Evolutionary conservation across 106 monocot genomes (phyloP).

Genomic region (Acanthochlamys bracteata): DNA sequence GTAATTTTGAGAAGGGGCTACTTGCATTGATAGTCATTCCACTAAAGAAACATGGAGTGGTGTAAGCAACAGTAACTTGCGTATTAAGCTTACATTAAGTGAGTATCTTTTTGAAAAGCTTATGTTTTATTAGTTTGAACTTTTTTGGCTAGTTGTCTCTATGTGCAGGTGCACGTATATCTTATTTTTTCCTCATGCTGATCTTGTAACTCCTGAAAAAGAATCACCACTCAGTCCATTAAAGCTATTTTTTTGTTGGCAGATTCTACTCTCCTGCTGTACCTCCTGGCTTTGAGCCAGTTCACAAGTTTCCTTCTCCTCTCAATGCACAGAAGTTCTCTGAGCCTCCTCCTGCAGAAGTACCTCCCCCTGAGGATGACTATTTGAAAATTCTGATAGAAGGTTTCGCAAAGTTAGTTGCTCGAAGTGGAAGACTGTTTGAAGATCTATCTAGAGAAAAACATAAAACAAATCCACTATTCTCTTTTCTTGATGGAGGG

Average conservation of each 20-base stretch:
- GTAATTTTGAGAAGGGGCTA: too few relatives aligned
- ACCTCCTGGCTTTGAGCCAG: constrained; percentile 55
- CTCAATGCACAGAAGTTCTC: constrained; percentile 23
- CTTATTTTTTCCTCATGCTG: too few relatives aligned
- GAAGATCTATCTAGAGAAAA: constrained; percentile 91
- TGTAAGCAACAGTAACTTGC: too few relatives aligned
- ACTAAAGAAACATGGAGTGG: too few relatives aligned
- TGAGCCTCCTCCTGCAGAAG: constrained; percentile 64
- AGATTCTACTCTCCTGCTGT: constrained; percentile 81
- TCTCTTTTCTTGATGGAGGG: constrained; percentile 74
- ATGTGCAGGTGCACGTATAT: too few relatives aligned
- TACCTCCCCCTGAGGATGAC: constrained; percentile 70
- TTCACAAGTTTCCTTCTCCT: constrained; percentile 59
- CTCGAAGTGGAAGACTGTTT: constrained; percentile 81
- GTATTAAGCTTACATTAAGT: too few relatives aligned
- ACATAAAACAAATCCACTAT: constrained; percentile 67
- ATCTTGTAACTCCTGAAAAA: too few relatives aligned
- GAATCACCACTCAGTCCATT: background rate
- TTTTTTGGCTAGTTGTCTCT: too few relatives aligned
- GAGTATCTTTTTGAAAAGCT: too few relatives aligned
- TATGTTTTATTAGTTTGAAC: too few relatives aligned
- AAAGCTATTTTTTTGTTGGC: constrained; percentile 1
- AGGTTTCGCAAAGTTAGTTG: constrained; percentile 78
- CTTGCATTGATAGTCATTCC: too few relatives aligned
- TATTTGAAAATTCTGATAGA: constrained; percentile 66